Percentiles rank a stretch among this genome's conserved stretches.
Evolutionary conservation across 768 basidiomycete species (phyloP).

Genomic region (Russula earlei): DNA sequence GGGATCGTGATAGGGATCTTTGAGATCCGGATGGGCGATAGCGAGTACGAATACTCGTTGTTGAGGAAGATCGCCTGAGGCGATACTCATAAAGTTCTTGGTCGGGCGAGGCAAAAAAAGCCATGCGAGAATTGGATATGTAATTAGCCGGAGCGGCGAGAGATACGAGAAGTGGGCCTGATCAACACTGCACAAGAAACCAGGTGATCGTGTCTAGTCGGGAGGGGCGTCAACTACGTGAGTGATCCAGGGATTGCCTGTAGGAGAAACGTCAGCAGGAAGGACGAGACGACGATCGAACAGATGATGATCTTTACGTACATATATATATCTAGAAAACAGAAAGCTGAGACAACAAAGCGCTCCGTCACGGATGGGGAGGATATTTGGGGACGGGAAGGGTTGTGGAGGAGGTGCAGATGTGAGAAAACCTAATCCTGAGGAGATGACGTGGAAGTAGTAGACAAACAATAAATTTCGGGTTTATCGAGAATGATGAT

Average conservation of each 20-base stretch:
- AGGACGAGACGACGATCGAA: neutral
- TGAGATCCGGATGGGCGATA: neutral
- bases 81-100: conserved; percentile 14
- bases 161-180: neutral
- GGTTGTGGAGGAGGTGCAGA: neutral
- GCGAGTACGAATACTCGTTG: conserved; percentile 6
- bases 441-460: neutral
- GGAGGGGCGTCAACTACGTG: conserved; percentile 14
- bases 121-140: conserved; percentile 4
- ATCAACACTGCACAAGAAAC: neutral
- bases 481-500: neutral
- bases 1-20: neutral
- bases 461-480: neutral
- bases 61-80: conserved; percentile 17
- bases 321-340: conserved; percentile 7
- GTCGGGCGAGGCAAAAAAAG: conserved; percentile 15
- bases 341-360: neutral
- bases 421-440: neutral
- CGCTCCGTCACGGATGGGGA: neutral
- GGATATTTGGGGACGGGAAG: neutral
- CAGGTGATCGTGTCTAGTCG: conserved; percentile 7
- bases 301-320: neutral
- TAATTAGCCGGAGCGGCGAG: neutral
- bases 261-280: neutral
- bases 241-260: conserved; percentile 9